Conservation (phyloP, 2,329 filamentous ascomycete species). For the Pseudophaeomoniella oleicola region DNA sequence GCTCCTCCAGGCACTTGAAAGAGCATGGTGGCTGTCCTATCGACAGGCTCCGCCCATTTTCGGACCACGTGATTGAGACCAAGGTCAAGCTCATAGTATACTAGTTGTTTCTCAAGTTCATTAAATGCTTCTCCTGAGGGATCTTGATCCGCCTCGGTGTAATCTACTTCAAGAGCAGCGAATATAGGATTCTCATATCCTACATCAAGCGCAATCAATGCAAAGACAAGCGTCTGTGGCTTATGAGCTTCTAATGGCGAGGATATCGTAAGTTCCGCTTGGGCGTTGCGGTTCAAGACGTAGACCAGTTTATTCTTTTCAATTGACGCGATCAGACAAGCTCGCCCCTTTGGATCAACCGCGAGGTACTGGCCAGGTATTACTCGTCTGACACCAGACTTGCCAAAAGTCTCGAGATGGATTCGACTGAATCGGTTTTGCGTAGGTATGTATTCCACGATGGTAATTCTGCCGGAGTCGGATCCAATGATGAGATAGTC, state of each 20-base stretch:
- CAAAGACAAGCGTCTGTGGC: constrained; percentile 77
- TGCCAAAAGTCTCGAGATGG: constrained; percentile 95
- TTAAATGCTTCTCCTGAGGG: constrained; percentile 67
- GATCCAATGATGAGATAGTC: constrained; percentile 93
- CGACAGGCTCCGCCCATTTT: constrained; percentile 90
- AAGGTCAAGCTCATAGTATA: constrained; percentile 95
- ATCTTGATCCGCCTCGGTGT: constrained; percentile 81
- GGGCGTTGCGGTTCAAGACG: constrained; percentile 86
- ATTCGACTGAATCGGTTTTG: constrained; percentile 79
- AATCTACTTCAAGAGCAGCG: constrained; percentile 86
- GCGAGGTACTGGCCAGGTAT: constrained; percentile 93
- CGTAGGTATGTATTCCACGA: constrained; percentile 77
- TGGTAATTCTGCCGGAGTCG: constrained; percentile 87
- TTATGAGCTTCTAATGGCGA: constrained; percentile 95
- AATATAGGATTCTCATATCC: constrained; percentile 97
- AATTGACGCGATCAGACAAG: constrained; percentile 80
- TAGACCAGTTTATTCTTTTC: constrained; percentile 99
- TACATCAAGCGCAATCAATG: constrained; percentile 77
- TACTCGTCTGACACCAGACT: constrained; percentile 85
- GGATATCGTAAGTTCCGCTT: constrained; percentile 91
- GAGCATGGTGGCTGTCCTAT: constrained; percentile 73
- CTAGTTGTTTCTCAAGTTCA: constrained; percentile 75
- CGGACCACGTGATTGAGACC: constrained; percentile 94
- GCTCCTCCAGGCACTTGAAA: constrained; percentile 92
- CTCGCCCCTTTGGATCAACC: constrained; percentile 87